phyloP scores from a whole-genome alignment of 2,329 filamentous ascomycete species.

The Calycina herbarum region DNA sequence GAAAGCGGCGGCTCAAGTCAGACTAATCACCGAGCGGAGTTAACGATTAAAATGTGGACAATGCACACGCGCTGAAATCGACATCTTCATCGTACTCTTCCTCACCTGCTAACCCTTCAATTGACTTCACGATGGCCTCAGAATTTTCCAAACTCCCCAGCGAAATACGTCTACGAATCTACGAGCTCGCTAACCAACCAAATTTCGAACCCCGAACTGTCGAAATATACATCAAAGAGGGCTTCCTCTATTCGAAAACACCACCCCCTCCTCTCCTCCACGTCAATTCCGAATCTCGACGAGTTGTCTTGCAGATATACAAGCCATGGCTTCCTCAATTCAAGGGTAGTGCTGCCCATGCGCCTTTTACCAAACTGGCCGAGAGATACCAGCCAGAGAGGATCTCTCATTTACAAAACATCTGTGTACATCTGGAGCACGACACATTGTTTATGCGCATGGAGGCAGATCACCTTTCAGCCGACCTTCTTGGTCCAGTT shows the following conservation, averaged over 20 bases:
- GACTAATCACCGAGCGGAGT: too few relatives aligned
- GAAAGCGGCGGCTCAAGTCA: too few relatives aligned
- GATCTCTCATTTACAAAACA: conserved; percentile 13
- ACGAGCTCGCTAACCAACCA: conserved; percentile 13
- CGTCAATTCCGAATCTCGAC: conserved; percentile 21
- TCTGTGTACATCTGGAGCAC: conserved; percentile 16
- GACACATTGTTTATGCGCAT: conserved; percentile 13
- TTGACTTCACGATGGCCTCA: neutral
- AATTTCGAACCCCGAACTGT: conserved; percentile 15
- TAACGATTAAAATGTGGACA: too few relatives aligned
- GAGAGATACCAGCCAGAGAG: neutral
- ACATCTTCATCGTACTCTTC: neutral
- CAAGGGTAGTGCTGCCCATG: conserved; percentile 7
- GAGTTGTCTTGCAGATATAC: conserved; percentile 18
- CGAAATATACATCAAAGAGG: conserved; percentile 17
- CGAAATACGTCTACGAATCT: conserved; percentile 25
- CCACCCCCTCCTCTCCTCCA: conserved; percentile 22
- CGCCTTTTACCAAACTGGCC: conserved; percentile 4
- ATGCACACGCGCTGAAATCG: neutral
- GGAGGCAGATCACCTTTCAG: neutral
- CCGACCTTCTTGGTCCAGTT: neutral
- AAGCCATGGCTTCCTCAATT: conserved; percentile 23
- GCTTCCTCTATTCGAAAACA: conserved; percentile 18
- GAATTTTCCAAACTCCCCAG: conserved; percentile 20
- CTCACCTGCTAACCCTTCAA: neutral